Conservation (phyloP, 768 basidiomycete species). For the Boletus barrowsii region DNA sequence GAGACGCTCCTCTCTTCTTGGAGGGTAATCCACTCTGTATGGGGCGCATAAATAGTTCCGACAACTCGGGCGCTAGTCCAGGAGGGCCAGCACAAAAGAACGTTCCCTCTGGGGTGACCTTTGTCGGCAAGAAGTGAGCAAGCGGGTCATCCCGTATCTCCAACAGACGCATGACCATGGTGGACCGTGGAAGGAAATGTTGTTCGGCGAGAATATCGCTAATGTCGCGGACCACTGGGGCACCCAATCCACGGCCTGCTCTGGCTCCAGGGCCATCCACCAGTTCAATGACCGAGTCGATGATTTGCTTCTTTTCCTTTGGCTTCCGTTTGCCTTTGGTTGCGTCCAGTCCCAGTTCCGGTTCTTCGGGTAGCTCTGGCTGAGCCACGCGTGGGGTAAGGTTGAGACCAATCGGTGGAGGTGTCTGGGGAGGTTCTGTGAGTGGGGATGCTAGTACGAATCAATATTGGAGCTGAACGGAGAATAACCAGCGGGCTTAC, state of each 20-base stretch:
- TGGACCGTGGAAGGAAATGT: conserved; percentile 80
- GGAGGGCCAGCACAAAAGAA: conserved; percentile 86
- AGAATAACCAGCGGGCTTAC: conserved; percentile 39
- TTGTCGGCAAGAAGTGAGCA: conserved; percentile 81
- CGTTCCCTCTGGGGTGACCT: conserved; percentile 63
- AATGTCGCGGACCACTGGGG: conserved; percentile 52
- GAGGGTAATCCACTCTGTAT: conserved; percentile 43
- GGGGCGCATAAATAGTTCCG: conserved; percentile 82
- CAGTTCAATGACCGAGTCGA: conserved; percentile 88
- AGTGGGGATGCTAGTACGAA: conserved; percentile 63
- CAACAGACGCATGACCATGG: conserved; percentile 80
- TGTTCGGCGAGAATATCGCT: conserved; percentile 77
- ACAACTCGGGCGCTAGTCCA: conserved; percentile 77
- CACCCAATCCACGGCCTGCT: conserved; percentile 56
- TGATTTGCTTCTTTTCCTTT: conserved; percentile 83
- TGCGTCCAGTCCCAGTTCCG: conserved; percentile 27
- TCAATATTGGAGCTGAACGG: conserved; percentile 6
- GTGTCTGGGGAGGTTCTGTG: conserved; percentile 72
- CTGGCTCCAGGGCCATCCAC: conserved; percentile 56
- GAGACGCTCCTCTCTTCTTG: conserved; percentile 61
- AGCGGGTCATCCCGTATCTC: conserved; percentile 84
- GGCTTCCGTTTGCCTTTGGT: conserved; percentile 47
- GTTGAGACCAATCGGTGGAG: conserved; percentile 57
- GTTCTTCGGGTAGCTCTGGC: conserved; percentile 36
- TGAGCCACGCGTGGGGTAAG: conserved; percentile 49